These are phyloP conservation scores for Kodamaea kaohsiungensis DNA, from an alignment of 805 yeast species.

Conservation along the genomic window DNA sequence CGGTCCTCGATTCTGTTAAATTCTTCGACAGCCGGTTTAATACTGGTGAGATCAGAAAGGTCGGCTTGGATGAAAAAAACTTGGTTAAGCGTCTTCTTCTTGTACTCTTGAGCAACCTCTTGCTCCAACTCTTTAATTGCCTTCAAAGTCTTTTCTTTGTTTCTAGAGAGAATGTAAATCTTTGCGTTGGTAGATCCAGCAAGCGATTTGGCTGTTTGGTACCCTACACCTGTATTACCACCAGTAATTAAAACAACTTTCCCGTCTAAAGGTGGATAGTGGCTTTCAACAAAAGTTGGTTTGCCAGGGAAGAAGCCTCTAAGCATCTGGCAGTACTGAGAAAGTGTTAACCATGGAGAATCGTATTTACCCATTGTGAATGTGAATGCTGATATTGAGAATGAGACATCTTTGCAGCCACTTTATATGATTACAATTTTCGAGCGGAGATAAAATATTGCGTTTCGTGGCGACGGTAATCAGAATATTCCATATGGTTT, in stretches of 20 bases:
- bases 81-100: constrained; percentile 13
- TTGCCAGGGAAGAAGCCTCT: constrained; percentile 6
- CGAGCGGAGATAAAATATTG: too few species aligned
- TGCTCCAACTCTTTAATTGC: constrained; percentile 27
- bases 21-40: constrained; percentile 27
- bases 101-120: constrained; percentile 20
- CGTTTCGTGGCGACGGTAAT: too few species aligned
- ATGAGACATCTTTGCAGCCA: too few species aligned
- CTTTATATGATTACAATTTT: too few species aligned
- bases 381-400: too few species aligned
- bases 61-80: constrained; percentile 10
- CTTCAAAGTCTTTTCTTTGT: constrained; percentile 25
- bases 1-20: constrained; percentile 11
- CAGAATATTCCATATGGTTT: too few species aligned
- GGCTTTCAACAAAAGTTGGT: constrained; percentile 28
- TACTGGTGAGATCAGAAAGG: constrained; percentile 12
- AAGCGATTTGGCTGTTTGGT: constrained; percentile 30
- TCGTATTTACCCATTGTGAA: not conserved
- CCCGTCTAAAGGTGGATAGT: constrained; percentile 38
- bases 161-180: constrained; percentile 39
- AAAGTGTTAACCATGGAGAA: not conserved
- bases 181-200: constrained; percentile 30
- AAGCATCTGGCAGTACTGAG: not conserved
- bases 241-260: constrained; percentile 44
- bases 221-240: constrained; percentile 36